Evolutionary conservation across 2,329 filamentous ascomycete species (phyloP).

Genomic region (Cyphellophora europaea): DNA sequence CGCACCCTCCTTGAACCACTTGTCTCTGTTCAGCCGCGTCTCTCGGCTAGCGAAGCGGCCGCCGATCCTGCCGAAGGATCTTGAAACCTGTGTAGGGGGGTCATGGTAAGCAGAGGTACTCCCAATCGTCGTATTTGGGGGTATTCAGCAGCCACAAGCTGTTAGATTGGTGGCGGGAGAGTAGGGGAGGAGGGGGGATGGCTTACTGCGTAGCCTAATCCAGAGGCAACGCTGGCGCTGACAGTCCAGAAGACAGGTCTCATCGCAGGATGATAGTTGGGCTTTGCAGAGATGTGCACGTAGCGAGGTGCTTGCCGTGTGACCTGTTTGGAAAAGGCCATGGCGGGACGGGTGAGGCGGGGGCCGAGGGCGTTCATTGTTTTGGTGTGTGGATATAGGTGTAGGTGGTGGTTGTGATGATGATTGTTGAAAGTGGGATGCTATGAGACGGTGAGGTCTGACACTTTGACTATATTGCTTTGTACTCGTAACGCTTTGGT

Average conservation of each 20-base stretch:
- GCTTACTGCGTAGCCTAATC: slow-evolving; percentile 14
- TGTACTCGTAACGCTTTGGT: no score
- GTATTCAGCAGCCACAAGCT: background rate
- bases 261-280: slow-evolving; percentile 10
- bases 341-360: no score
- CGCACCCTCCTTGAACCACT: slow-evolving; percentile 14
- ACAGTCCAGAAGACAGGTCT: slow-evolving; percentile 8
- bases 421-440: no score
- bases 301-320: no score
- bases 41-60: slow-evolving; percentile 10
- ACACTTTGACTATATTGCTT: no score
- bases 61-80: slow-evolving; percentile 11
- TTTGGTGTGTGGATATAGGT: no score
- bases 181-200: background rate
- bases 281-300: no score
- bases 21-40: slow-evolving; percentile 10
- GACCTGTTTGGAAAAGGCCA: no score
- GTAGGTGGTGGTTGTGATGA: no score
- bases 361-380: no score
- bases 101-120: background rate
- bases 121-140: background rate
- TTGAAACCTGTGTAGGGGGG: slow-evolving; percentile 8
- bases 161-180: no score
- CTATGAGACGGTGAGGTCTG: no score
- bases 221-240: slow-evolving; percentile 6